These are phyloP conservation scores for Baeospora myosura DNA, from an alignment of 1,284 basidiomycete genomes.

Conservation along the genomic window DNA sequence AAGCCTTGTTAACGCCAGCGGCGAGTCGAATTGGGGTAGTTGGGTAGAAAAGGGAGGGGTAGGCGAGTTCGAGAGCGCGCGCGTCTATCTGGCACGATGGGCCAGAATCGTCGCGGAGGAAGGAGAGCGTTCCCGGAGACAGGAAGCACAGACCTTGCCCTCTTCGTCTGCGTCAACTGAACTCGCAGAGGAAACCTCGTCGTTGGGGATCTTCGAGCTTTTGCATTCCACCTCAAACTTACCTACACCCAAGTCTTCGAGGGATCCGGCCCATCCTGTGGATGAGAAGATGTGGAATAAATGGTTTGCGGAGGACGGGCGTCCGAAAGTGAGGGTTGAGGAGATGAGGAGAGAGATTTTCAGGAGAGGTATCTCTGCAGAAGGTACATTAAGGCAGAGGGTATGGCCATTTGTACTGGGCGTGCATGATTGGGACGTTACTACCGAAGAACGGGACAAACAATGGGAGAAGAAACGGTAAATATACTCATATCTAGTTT, in stretches of 20 bases:
- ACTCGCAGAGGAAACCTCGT: conserved; percentile 60
- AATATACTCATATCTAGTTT: conserved; percentile 16
- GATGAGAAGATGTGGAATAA: conserved; percentile 61
- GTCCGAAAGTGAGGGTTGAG: conserved; percentile 55
- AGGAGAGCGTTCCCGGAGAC: conserved; percentile 77
- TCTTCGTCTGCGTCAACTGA: conserved; percentile 33
- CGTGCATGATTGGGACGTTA: conserved; percentile 74
- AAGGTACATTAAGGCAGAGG: conserved; percentile 50
- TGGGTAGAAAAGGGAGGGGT: conserved; percentile 84
- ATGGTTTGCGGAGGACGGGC: conserved; percentile 69
- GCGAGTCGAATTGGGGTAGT: conserved; percentile 79
- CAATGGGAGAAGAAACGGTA: conserved; percentile 64
- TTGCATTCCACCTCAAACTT: conserved; percentile 72
- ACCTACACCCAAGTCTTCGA: conserved; percentile 67
- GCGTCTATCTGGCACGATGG: conserved; percentile 96
- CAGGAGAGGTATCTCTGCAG: conserved; percentile 55
- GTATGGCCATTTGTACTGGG: conserved; percentile 91
- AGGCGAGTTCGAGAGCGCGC: conserved; percentile 90
- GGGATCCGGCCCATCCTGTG: conserved; percentile 66
- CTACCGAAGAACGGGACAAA: conserved; percentile 43
- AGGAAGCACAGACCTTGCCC: conserved; percentile 64
- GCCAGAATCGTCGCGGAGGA: conserved; percentile 94
- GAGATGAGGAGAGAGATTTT: conserved; percentile 76
- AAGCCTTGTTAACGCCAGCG: conserved; percentile 78
- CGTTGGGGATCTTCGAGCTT: conserved; percentile 84